These are phyloP conservation scores for Lodderomyces elongisporus DNA, from an alignment of 1,139 yeast species.

Conservation along the genomic window DNA sequence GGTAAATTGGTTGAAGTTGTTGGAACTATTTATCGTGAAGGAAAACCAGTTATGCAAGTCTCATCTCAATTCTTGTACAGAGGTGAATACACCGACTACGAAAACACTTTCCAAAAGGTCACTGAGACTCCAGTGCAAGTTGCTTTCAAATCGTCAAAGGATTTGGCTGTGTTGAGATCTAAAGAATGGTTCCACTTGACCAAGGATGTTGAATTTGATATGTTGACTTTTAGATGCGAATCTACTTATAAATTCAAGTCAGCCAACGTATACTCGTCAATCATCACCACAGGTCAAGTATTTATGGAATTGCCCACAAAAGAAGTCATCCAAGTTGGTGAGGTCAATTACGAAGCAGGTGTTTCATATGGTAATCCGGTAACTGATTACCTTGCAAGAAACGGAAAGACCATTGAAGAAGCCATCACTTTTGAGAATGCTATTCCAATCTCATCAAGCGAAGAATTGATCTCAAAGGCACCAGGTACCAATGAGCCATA, in stretches of 20 bases:
- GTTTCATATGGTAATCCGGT: constrained; percentile 97
- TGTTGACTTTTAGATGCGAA: constrained; percentile 84
- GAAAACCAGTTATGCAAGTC: constrained; percentile 82
- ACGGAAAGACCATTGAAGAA: constrained; percentile 92
- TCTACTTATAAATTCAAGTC: constrained; percentile 79
- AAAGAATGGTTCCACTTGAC: constrained; percentile 97
- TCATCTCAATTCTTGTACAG: constrained; percentile 94
- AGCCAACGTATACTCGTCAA: constrained; percentile 71
- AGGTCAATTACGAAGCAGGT: constrained; percentile 86
- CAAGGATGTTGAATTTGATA: constrained; percentile 65
- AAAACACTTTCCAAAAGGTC: constrained; percentile 87
- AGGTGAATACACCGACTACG: constrained; percentile 82
- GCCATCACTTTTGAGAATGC: constrained; percentile 86
- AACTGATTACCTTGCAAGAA: constrained; percentile 84
- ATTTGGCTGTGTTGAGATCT: constrained; percentile 86
- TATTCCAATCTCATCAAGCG: constrained; percentile 80
- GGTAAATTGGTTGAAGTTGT: constrained; percentile 96
- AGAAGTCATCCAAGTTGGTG: constrained; percentile 84
- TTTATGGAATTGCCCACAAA: constrained; percentile 87
- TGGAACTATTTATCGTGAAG: constrained; percentile 76
- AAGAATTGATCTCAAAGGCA: constrained; percentile 67
- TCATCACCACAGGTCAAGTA: constrained; percentile 80
- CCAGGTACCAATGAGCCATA: constrained; percentile 91
- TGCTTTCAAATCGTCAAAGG: constrained; percentile 68
- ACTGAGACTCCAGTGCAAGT: constrained; percentile 86